Percentiles rank a stretch among this genome's conserved stretches.
These are phyloP conservation scores for Panicum hallii DNA, from an alignment of 202 grass and related monocot species.

Conservation along the genomic window DNA sequence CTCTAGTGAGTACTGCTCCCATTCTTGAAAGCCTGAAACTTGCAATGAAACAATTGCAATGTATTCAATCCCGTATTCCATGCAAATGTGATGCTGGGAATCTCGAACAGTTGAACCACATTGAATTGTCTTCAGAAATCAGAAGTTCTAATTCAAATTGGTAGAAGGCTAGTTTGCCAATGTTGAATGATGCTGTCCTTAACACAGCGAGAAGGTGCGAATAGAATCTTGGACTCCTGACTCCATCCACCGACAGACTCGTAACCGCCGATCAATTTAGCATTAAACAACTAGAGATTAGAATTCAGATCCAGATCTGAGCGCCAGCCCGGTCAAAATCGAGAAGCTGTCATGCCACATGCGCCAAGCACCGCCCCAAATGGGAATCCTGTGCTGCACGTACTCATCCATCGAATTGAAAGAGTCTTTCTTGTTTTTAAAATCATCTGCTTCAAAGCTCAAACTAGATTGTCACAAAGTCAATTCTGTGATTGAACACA, in stretches of 20 bases:
- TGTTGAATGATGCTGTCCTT: background rate
- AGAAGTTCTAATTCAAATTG: background rate
- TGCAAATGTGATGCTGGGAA: background rate
- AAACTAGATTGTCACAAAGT: background rate
- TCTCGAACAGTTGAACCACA: background rate
- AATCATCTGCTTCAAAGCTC: too few species aligned
- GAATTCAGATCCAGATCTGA: conserved; percentile 51
- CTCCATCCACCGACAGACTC: background rate
- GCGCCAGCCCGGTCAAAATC: background rate
- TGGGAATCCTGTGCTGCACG: conserved; percentile 32
- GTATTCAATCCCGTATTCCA: background rate
- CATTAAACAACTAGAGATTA: background rate
- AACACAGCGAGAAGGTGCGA: background rate
- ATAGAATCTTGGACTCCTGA: background rate
- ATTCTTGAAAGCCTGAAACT: background rate
- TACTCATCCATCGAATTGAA: background rate
- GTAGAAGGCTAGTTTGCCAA: background rate
- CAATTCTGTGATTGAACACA: background rate
- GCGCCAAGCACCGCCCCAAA: background rate
- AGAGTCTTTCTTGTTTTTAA: too few species aligned
- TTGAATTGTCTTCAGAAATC: background rate
- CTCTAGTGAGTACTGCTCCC: background rate
- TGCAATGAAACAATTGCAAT: background rate
- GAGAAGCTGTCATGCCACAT: background rate
- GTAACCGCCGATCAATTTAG: background rate